A percentile compares a stretch with the other conserved stretches of the same genome.
phyloP scores from a whole-genome alignment of 1,284 basidiomycete species.

The Rhodotorula sp. region DNA sequence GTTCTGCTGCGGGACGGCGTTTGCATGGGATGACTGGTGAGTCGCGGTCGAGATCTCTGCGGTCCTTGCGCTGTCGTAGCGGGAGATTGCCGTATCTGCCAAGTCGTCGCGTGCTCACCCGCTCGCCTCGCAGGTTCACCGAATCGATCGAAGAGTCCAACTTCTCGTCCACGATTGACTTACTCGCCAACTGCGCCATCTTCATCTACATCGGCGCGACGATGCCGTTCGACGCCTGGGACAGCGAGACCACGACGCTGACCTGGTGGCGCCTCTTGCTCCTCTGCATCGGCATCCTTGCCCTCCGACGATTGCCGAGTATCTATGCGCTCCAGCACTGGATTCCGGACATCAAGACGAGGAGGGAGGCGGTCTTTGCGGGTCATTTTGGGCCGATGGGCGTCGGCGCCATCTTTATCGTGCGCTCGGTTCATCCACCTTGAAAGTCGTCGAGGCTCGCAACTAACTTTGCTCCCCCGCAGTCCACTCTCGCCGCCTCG shows the following conservation, averaged over 20 bases:
- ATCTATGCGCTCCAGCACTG: conserved; percentile 79
- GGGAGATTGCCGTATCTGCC: not conserved
- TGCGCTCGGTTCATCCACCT: conserved; percentile 46
- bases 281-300: conserved; percentile 71
- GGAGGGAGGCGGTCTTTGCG: conserved; percentile 72
- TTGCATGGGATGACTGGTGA: conserved; percentile 77
- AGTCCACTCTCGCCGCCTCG: conserved; percentile 57
- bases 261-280: conserved; percentile 79
- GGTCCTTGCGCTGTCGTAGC: no score
- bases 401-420: conserved; percentile 75
- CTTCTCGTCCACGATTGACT: conserved; percentile 84
- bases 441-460: no score
- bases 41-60: no score
- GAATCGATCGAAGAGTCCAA: conserved; percentile 90
- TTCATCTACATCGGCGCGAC: conserved; percentile 93
- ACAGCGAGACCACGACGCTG: conserved; percentile 64
- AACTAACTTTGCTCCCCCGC: not conserved
- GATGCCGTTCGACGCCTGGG: conserved; percentile 83
- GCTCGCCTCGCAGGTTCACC: conserved; percentile 65
- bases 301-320: conserved; percentile 76
- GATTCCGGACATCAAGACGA: conserved; percentile 90
- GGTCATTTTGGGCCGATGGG: conserved; percentile 60
- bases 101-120: conserved; percentile 10
- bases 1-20: conserved; percentile 92
- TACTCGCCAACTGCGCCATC: conserved; percentile 44